A percentile compares a stretch with the other conserved stretches of the same genome.
Evolutionary conservation across 2,329 filamentous ascomycete genomes (phyloP).

Genomic region (Exophiala spinifera): DNA sequence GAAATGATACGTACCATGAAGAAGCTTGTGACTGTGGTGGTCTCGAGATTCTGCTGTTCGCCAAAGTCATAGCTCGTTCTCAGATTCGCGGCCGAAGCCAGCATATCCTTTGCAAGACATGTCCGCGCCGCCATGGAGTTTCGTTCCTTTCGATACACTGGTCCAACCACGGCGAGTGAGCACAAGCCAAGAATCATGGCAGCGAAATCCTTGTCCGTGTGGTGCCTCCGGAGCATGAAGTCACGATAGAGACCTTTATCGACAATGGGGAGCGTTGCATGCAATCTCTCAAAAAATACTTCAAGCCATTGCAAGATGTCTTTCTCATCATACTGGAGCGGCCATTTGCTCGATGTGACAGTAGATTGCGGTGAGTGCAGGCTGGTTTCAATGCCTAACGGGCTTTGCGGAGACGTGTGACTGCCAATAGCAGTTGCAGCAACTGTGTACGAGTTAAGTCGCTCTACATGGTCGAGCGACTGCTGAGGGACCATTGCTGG

Average conservation of each 20-base stretch:
- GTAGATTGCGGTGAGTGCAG: not conserved
- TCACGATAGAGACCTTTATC: not conserved
- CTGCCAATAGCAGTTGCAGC: no score
- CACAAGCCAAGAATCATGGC: slow-evolving; percentile 1
- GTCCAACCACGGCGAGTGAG: slow-evolving; percentile 1
- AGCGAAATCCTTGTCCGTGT: slow-evolving; percentile 1
- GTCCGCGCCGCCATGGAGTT: slow-evolving; percentile 1
- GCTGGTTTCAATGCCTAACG: no score
- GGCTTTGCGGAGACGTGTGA: no score
- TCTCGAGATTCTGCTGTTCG: not conserved
- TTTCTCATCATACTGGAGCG: no score
- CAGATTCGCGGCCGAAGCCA: not conserved
- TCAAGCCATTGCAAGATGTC: slow-evolving; percentile 6
- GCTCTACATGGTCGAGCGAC: no score
- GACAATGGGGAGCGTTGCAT: slow-evolving; percentile 7
- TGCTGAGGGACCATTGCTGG: no score
- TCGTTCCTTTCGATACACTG: slow-evolving; percentile 1
- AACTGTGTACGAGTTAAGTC: no score
- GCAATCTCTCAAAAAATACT: slow-evolving; percentile 6
- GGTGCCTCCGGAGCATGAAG: not conserved
- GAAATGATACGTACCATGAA: not conserved
- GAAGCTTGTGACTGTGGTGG: not conserved
- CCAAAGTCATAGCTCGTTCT: not conserved
- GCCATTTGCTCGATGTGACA: not conserved
- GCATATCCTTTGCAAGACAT: slow-evolving; percentile 1